A percentile compares a stretch with the other conserved stretches of the same genome.
These are phyloP conservation scores for Collybia sordida DNA, from an alignment of 768 basidiomycete genomes.

Conservation along the genomic window DNA sequence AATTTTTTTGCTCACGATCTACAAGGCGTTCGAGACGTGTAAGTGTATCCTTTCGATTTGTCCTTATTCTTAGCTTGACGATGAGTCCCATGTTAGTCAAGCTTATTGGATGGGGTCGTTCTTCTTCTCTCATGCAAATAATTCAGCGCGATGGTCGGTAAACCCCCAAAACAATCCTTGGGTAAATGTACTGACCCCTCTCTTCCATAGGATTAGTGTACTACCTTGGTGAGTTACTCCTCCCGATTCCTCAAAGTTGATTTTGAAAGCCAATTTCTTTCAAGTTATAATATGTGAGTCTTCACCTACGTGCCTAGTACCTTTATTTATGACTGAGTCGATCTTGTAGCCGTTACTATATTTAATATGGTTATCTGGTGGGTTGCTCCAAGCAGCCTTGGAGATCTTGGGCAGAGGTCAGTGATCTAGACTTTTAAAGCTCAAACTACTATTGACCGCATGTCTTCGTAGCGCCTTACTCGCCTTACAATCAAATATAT, in stretches of 20 bases:
- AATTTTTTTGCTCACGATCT: slow-evolving; percentile 3
- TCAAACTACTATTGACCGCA: not conserved
- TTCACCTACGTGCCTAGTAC: not conserved
- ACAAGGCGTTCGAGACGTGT: slow-evolving; percentile 2
- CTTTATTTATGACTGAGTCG: not conserved
- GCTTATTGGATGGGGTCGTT: not conserved
- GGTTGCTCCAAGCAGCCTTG: slow-evolving; percentile 21
- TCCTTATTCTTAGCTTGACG: not conserved
- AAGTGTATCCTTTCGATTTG: not conserved
- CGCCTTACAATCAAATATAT: slow-evolving; percentile 24
- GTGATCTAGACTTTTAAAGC: not conserved
- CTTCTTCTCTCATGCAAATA: not conserved
- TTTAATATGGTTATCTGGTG: slow-evolving; percentile 24
- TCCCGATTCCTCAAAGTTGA: not conserved
- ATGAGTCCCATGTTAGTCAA: slow-evolving; percentile 10
- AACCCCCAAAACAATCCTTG: not conserved
- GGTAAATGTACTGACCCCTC: not conserved
- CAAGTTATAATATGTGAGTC: slow-evolving; percentile 23
- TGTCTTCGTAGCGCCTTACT: slow-evolving; percentile 11
- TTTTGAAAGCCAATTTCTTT: not conserved
- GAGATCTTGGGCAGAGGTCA: slow-evolving; percentile 21
- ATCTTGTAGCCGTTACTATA: slow-evolving; percentile 17
- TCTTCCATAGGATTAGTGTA: slow-evolving; percentile 20
- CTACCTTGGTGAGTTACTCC: slow-evolving; percentile 21
- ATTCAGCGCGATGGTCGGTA: slow-evolving; percentile 14